These are phyloP conservation scores for Ogataea chonburiensis DNA, from an alignment of 805 yeast species.

Conservation along the genomic window DNA sequence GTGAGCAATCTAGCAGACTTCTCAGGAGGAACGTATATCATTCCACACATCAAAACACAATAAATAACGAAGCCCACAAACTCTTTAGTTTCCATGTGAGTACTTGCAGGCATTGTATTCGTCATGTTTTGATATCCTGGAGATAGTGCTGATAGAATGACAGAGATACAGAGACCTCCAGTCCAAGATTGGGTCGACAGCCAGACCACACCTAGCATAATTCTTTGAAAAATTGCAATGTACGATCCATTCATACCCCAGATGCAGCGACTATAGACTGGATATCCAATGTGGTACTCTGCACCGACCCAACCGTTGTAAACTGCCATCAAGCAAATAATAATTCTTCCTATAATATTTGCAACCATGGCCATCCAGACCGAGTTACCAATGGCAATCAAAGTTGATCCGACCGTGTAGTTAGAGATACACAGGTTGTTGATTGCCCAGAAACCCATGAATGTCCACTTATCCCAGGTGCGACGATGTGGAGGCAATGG, in stretches of 20 bases:
- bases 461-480: constrained; percentile 46
- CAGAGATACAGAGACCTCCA: constrained; percentile 45
- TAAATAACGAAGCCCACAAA: constrained; percentile 45
- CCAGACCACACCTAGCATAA: constrained; percentile 46
- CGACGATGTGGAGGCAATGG: constrained; percentile 46
- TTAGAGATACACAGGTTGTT: constrained; percentile 28
- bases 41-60: constrained; percentile 36
- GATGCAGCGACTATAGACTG: constrained; percentile 42
- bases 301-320: constrained; percentile 50
- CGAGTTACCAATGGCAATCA: constrained; percentile 29
- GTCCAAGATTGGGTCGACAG: constrained; percentile 44
- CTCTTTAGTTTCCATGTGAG: constrained; percentile 41
- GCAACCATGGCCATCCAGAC: constrained; percentile 41
- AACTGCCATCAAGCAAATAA: constrained; percentile 44
- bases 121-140: constrained; percentile 34
- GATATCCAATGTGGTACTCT: constrained; percentile 50
- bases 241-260: constrained; percentile 48
- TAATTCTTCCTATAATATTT: constrained; percentile 43
- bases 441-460: constrained; percentile 43
- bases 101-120: constrained; percentile 14
- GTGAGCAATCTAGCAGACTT: constrained; percentile 26
- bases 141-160: constrained; percentile 40
- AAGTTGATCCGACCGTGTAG: constrained; percentile 23
- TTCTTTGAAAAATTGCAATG: constrained; percentile 42
- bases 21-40: constrained; percentile 31